These are phyloP conservation scores for Solioccasus polychromus DNA, from an alignment of 768 basidiomycete genomes.

Conservation along the genomic window DNA sequence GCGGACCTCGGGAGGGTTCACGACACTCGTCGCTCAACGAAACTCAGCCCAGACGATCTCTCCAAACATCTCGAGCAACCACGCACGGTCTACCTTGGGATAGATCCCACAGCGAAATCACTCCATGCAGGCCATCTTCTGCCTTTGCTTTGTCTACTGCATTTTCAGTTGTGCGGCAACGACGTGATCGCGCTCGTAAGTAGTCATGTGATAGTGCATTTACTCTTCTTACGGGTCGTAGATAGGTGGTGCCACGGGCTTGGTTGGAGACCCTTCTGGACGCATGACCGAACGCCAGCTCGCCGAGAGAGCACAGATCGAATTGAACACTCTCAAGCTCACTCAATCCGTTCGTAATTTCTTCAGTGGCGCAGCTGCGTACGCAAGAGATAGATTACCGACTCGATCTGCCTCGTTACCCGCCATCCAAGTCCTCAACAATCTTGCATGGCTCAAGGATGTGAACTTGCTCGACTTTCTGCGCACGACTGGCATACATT, in stretches of 20 bases:
- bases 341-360: conserved; percentile 66
- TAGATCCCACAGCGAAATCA: conserved; percentile 89
- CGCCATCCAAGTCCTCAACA: conserved; percentile 51
- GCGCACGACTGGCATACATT: conserved; percentile 72
- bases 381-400: conserved; percentile 45
- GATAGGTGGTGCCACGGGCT: conserved; percentile 96
- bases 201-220: conserved; percentile 1
- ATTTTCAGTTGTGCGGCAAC: conserved; percentile 88
- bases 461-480: conserved; percentile 83
- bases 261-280: conserved; percentile 97
- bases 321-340: conserved; percentile 63
- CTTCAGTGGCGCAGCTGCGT: conserved; percentile 61
- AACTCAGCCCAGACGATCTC: conserved; percentile 41
- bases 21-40: conserved; percentile 1
- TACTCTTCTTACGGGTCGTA: conserved; percentile 30
- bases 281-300: conserved; percentile 76
- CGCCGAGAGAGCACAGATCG: conserved; percentile 56
- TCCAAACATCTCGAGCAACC: conserved; percentile 31
- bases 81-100: conserved; percentile 77
- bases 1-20: neutral
- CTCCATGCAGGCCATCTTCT: conserved; percentile 94
- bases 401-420: conserved; percentile 6
- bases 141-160: conserved; percentile 81
- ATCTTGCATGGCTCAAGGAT: conserved; percentile 74
- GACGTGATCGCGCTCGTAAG: conserved; percentile 79